phyloP scores from a whole-genome alignment of 495 filamentous ascomycete genomes.

The Aspergillus taichungensis region DNA sequence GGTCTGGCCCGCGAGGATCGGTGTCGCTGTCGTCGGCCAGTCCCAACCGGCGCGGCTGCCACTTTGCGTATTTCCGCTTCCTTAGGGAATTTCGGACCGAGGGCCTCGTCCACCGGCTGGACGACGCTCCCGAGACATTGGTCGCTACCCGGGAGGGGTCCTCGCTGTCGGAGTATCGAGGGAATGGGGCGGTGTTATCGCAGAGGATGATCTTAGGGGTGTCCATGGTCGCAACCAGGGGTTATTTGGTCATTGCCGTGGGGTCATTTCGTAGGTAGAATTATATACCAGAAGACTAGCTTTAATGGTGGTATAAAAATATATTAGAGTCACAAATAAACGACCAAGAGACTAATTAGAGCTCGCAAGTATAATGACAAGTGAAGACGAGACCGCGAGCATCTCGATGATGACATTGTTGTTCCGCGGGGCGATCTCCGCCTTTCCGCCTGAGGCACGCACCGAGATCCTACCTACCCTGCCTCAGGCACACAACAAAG shows the following conservation, averaged over 20 bases:
- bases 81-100: slow-evolving; percentile 41
- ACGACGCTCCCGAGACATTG: slow-evolving; percentile 12
- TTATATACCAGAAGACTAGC: neutral
- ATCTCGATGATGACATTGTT: too few relatives aligned
- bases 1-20: slow-evolving; percentile 9
- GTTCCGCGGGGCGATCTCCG: too few relatives aligned
- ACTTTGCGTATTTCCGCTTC: slow-evolving; percentile 55
- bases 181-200: slow-evolving; percentile 32
- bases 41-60: slow-evolving; percentile 43
- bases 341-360: too few relatives aligned
- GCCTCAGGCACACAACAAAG: neutral
- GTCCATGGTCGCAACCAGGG: slow-evolving; percentile 14
- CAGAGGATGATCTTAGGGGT: slow-evolving; percentile 23
- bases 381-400: too few relatives aligned
- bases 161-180: slow-evolving; percentile 14
- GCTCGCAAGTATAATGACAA: too few relatives aligned
- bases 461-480: slow-evolving; percentile 30
- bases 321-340: too few relatives aligned
- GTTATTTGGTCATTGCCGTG: too few relatives aligned
- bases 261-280: neutral
- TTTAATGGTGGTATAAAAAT: too few relatives aligned
- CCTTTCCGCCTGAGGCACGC: slow-evolving; percentile 8
- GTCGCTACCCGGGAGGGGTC: slow-evolving; percentile 15
- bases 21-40: slow-evolving; percentile 17
- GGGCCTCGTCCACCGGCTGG: slow-evolving; percentile 25